Evolutionary conservation across 176 grass and related monocot genomes (phyloP), one percentile per base, ranked within the genome.

Genomic region (Cenchrus purpureus): DNA sequence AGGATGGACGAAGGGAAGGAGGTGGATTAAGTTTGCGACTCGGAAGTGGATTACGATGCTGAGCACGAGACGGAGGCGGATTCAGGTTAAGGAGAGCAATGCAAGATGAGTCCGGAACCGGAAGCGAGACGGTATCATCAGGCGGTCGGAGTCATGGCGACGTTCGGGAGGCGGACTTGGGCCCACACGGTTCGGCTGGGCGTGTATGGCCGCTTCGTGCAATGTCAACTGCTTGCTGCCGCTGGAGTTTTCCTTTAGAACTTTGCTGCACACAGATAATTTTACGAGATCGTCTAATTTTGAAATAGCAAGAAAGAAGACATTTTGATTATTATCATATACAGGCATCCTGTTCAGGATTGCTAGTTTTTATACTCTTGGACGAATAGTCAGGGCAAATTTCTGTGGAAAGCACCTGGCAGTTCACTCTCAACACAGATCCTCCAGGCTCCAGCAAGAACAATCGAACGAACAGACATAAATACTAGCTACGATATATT

Each of bases 221-320:
- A 79, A 73, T 44, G 84, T 80, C 77, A 86, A 65, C 76, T 52
- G 76, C 13, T 51, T 42, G 67, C 13, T 51, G 13, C 17, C 28
- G 57, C n/a, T 68, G 28, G 50, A 51, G 19, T 50, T 81, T 58
- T 25, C 10, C 7, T 45, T 5, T 7, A 2, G 13, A 52, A 8
- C 31, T 76, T 22, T 57, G 16, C 14, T 2, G 16, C 73, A 7
- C 63, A 56, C 28, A 70, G 4, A 49, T 48, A 73, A 31, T 52
- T 31, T 46, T 14, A 29, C 0, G 46, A 8, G 13, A 74, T 51
- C 4, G 44, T 16, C 46, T 51, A 50, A 13, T 12, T 34, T 66
- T 66, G 9, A 8, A 49, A 32, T 8, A 28, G 44, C 44, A 32
- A 51, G 4, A 20, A 29, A 49, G 7, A 49, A 63, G 1, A 32